Base-by-base conservation (phyloP, 768 basidiomycete genomes). In the Tephrocybe rancida region DNA sequence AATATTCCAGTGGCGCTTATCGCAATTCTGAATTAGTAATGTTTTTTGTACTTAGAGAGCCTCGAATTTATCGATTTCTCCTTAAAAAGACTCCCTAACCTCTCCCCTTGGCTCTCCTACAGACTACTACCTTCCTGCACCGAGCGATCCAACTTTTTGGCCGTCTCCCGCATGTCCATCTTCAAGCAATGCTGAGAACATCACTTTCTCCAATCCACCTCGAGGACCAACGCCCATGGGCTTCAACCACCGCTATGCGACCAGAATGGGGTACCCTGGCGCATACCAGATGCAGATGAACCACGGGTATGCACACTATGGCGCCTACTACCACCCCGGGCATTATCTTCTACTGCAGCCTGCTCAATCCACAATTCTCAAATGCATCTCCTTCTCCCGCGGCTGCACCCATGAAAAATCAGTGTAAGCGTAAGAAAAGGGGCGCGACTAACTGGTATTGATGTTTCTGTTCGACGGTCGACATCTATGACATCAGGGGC, bases 361-460 rank as follows among this genome's bases (percentile, higher is more conserved):
- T 30, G 29, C 29, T 30, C 29, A 5, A 30, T 30, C 29, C 29
- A 30, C 29, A 30, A n/a, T n/a, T n/a, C n/a, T n/a, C n/a, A n/a
- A n/a, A n/a, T n/a, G n/a, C n/a, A n/a, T n/a, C n/a, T n/a, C n/a
- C 29, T 30, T 30, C 29, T 30, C 29, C 29, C 29, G 29, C 13
- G 29, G 13, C 29, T 30, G 13, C 29, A 13, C 29, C 29, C 13
- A 13, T 13, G 29, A 30, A 30, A 30, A 30, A 30, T 30, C 29
- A 30, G 29, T 30, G 29, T 30, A 30, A 30, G 29, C 4, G 25
- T 30, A n/a, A 34, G 24, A 16, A n/a, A n/a, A n/a, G n/a, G n/a
- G n/a, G n/a, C n/a, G n/a, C n/a, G n/a, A n/a, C 48, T 48, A 10
- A 16, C 32, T 43, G 48, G 39, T 24, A 55, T 49, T 19, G 44